Conservation (phyloP, 352 stramenopile genomes). For the Aphanomyces cochlioides region DNA sequence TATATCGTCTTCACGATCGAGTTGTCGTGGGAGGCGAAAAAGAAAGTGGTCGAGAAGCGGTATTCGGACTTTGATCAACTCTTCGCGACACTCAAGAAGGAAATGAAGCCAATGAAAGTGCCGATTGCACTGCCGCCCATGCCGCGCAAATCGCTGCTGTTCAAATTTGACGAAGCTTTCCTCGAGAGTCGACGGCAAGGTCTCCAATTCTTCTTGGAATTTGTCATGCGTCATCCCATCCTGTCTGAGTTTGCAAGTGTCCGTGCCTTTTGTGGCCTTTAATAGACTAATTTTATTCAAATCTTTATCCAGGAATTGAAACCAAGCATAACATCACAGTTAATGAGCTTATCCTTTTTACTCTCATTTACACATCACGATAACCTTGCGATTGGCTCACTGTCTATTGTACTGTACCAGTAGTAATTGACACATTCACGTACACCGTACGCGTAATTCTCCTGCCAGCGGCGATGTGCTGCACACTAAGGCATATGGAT, state of each 20-base stretch:
- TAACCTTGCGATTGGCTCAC: too few relatives aligned
- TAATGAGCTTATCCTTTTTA: too few relatives aligned
- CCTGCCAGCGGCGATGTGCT: too few relatives aligned
- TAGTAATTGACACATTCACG: too few relatives aligned
- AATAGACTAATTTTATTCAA: background rate
- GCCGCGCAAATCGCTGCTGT: background rate
- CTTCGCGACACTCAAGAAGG: background rate
- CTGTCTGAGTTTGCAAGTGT: background rate
- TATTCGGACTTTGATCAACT: background rate
- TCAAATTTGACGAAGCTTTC: background rate
- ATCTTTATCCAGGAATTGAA: background rate
- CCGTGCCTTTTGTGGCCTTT: background rate
- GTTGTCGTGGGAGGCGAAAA: background rate
- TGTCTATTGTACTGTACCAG: too few relatives aligned
- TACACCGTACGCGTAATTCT: too few relatives aligned
- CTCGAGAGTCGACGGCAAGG: background rate
- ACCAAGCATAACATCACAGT: background rate
- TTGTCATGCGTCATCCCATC: background rate
- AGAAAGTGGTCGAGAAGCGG: background rate
- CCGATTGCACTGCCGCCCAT: background rate
- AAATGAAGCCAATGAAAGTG: background rate
- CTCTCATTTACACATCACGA: too few relatives aligned
- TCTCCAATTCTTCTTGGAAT: background rate
- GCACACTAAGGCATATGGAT: too few relatives aligned
- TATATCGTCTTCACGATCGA: background rate